phyloP scores from a whole-genome alignment of 352 stramenopile genomes.

The Globisporangium iwayamae region DNA sequence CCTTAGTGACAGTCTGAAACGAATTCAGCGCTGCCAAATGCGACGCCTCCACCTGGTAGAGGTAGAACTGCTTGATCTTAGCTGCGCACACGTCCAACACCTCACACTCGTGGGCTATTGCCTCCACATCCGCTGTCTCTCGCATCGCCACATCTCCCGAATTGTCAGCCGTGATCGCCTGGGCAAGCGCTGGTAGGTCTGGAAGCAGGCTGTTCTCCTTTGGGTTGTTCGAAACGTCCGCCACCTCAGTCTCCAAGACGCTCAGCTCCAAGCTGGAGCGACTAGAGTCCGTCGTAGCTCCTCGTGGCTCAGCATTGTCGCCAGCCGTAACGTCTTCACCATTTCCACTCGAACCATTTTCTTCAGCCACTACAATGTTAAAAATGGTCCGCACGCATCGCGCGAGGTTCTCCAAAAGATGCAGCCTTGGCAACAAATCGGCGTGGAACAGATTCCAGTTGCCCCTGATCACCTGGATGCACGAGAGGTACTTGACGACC shows the following conservation, averaged over 20 bases:
- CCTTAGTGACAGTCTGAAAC: conserved; percentile 17
- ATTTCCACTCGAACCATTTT: background rate
- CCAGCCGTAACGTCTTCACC: background rate
- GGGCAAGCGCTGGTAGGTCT: conserved; percentile 28
- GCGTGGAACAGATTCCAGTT: conserved; percentile 67
- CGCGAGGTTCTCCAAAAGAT: conserved; percentile 64
- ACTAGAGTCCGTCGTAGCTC: background rate
- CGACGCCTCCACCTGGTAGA: conserved; percentile 38
- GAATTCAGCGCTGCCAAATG: conserved; percentile 22
- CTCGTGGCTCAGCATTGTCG: background rate
- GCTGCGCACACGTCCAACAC: conserved; percentile 27
- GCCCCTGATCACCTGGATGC: conserved; percentile 35
- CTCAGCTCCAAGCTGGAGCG: background rate
- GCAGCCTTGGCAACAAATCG: conserved; percentile 62
- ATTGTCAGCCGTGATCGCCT: conserved; percentile 21
- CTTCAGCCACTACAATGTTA: conserved; percentile 3
- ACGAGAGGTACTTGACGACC: conserved; percentile 52
- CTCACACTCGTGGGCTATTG: conserved; percentile 36
- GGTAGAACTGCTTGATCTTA: conserved; percentile 39
- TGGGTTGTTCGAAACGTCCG: conserved; percentile 19
- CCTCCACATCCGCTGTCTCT: conserved; percentile 1
- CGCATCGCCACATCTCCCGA: conserved; percentile 1
- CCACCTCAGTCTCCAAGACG: conserved; percentile 1
- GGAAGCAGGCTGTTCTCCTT: conserved; percentile 49
- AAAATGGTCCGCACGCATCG: conserved; percentile 28